Percentiles rank a stretch among this genome's conserved stretches.
Conservation (phyloP, 2,329 filamentous ascomycete genomes). For the Xylaria sp. region DNA sequence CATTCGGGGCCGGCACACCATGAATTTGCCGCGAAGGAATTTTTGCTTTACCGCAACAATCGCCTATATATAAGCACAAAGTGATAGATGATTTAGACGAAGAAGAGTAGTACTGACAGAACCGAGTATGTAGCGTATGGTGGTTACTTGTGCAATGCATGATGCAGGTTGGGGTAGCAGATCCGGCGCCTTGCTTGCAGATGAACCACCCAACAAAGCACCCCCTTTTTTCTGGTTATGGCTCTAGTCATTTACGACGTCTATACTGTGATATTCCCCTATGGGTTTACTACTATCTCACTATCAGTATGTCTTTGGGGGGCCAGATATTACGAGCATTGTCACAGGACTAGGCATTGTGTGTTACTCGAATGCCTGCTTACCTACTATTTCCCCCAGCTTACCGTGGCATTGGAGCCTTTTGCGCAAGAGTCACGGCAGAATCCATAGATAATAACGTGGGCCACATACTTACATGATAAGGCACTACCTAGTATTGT, state of each 20-base stretch:
- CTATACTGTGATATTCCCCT: neutral
- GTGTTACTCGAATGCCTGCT: neutral
- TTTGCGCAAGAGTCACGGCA: constrained; percentile 5
- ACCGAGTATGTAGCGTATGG: neutral
- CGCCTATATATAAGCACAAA: neutral
- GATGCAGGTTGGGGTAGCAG: constrained; percentile 24
- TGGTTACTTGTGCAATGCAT: constrained; percentile 23
- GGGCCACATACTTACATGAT: neutral
- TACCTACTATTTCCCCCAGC: neutral
- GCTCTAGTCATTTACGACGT: neutral
- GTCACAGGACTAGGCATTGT: neutral
- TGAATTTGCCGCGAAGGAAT: neutral
- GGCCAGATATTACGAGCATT: neutral
- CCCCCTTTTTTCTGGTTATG: neutral
- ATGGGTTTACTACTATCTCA: neutral
- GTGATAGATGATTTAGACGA: neutral
- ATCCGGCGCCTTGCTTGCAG: constrained; percentile 22
- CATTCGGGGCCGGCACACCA: constrained; percentile 1
- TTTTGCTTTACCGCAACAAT: constrained; percentile 12
- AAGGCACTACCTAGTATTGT: neutral
- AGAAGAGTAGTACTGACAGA: neutral
- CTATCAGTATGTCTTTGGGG: neutral
- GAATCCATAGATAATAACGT: constrained; percentile 4
- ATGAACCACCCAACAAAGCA: neutral
- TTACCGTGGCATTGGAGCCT: neutral